Conservation (phyloP, 495 filamentous ascomycete genomes). For the Zalerion maritima region DNA sequence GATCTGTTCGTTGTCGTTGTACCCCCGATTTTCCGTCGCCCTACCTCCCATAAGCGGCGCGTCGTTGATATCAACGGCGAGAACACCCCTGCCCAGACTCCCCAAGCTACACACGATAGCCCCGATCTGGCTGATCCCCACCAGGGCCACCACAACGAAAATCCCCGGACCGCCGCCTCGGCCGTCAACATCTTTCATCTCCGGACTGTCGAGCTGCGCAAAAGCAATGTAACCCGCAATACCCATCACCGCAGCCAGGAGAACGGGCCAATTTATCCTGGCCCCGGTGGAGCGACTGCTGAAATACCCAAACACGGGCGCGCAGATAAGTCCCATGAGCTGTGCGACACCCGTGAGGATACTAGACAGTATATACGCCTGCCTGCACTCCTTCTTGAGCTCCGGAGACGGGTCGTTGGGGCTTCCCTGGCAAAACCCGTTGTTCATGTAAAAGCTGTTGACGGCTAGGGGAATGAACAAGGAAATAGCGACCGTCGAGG, state of each 20-base stretch:
- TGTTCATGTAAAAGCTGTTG: slow-evolving; percentile 74
- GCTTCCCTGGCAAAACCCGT: slow-evolving; percentile 57
- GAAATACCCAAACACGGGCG: slow-evolving; percentile 73
- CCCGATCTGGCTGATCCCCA: slow-evolving; percentile 87
- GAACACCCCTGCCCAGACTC: slow-evolving; percentile 64
- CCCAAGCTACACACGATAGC: slow-evolving; percentile 87
- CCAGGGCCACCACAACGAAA: slow-evolving; percentile 60
- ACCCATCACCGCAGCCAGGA: slow-evolving; percentile 54
- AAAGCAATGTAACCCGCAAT: slow-evolving; percentile 64
- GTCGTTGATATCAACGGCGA: slow-evolving; percentile 35
- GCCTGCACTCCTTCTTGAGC: slow-evolving; percentile 64
- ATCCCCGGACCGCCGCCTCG: slow-evolving; percentile 47
- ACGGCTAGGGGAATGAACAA: slow-evolving; percentile 86
- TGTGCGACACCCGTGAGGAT: slow-evolving; percentile 80
- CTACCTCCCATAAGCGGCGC: slow-evolving; percentile 5
- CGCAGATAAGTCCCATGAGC: slow-evolving; percentile 67
- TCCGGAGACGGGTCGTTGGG: slow-evolving; percentile 44
- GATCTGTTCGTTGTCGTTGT: slow-evolving; percentile 9
- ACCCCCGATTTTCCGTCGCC: slow-evolving; percentile 16
- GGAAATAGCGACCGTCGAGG: slow-evolving; percentile 89
- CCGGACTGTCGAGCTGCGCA: slow-evolving; percentile 52
- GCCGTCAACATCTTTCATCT: slow-evolving; percentile 41
- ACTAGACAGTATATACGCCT: slow-evolving; percentile 73
- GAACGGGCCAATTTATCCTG: slow-evolving; percentile 55
- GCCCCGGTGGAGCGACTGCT: slow-evolving; percentile 42